Base-by-base conservation (phyloP, 306 rosid genomes). In the Erythrophleum fordii region DNA sequence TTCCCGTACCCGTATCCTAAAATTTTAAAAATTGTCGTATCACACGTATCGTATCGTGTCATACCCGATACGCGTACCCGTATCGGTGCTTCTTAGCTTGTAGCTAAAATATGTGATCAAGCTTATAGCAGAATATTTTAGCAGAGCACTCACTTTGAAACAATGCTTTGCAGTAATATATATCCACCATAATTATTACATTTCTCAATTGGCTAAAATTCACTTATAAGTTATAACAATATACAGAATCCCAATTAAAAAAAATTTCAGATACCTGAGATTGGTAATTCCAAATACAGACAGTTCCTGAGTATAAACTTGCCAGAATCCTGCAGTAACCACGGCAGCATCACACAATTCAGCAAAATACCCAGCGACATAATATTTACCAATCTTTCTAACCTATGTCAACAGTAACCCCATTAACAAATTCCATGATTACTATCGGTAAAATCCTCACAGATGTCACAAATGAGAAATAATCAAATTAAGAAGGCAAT, bases 231-330 rank as follows among this genome's bases (percentile, higher is more conserved):
- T 22, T 48, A 49, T 28, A 26, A 76, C 69, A 76, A 44, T 59
- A 59, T 9, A 28, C n/a, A 73, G 23, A 56, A 76, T 42, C 77
- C 35, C 46, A 74, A 78, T 72, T 49, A 25, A 20, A 78, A 85
- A 61, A 29, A 62, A 0, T 1, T 6, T 42, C 42, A 23, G 83
- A 73, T 89, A 92, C 99, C 97, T 95, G 99, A 65, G 99, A 91
- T 84, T 95, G 99, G 92, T 95, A 90, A 89, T 93, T 95, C 98
- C 98, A 95, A 85, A 95, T 93, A 74, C 98, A 95, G 23, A 95
- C 97, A 71, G 99, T 91, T 83, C 99, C 99, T 1, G 98, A 90
- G 85, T 95, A 95, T 81, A 95, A 91, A 90, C 99, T 95, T 37
- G 99, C 98, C 80, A 93, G 85, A 83, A 95, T 93, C 99, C 99